Percentiles rank a stretch among this genome's conserved stretches.
Evolutionary conservation across 2,329 filamentous ascomycete species (phyloP).

Genomic region (Penicillium expansum): DNA sequence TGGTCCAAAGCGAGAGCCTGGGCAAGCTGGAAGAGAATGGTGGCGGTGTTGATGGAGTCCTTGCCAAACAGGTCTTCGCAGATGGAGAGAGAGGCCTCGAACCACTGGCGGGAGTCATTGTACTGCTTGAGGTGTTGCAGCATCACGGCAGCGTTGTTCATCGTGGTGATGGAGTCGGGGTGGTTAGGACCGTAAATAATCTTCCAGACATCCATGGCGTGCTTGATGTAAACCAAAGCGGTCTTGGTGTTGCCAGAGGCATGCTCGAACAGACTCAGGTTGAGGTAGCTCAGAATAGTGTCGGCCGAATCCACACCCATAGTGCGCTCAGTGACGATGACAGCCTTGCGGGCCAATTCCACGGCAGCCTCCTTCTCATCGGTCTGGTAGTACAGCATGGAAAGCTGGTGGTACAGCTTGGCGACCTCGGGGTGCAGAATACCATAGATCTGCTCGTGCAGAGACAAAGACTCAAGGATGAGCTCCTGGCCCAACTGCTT

Average conservation of each 20-base stretch:
- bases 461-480: conserved; percentile 87
- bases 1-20: conserved; percentile 94
- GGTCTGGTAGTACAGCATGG: conserved; percentile 95
- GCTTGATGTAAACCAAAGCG: conserved; percentile 84
- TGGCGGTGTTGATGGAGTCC: conserved; percentile 88
- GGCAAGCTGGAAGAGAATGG: conserved; percentile 92
- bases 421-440: conserved; percentile 96
- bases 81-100: conserved; percentile 84
- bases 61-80: conserved; percentile 89
- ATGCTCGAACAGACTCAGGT: conserved; percentile 91
- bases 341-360: conserved; percentile 92
- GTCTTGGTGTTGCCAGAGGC: conserved; percentile 83
- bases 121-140: conserved; percentile 93
- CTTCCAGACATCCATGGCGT: conserved; percentile 94
- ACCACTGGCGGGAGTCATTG: conserved; percentile 93
- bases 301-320: conserved; percentile 91
- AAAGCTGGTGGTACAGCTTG: conserved; percentile 88
- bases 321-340: conserved; percentile 92
- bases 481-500: conserved; percentile 95
- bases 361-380: conserved; percentile 96
- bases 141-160: conserved; percentile 99
- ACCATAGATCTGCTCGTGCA: conserved; percentile 98
- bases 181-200: conserved; percentile 91
- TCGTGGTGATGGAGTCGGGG: conserved; percentile 95
- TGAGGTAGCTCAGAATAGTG: conserved; percentile 92